Evolutionary conservation across 2,329 filamentous ascomycete genomes (phyloP).

Genomic region (Alternaria consortialis): DNA sequence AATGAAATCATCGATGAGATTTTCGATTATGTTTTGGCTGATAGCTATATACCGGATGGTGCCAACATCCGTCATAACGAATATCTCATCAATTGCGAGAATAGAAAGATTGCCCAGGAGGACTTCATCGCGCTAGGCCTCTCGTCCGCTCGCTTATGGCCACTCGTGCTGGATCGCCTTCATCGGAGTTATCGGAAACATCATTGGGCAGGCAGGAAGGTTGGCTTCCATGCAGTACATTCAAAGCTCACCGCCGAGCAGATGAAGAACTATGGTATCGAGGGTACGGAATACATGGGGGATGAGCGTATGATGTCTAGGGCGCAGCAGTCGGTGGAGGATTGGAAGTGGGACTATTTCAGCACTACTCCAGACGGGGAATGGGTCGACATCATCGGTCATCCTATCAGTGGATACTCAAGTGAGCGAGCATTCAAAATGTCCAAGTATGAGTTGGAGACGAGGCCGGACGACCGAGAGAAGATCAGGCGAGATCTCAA

Average conservation of each 20-base stretch:
- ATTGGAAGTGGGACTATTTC: background rate
- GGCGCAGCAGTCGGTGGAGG: background rate
- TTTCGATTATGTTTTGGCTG: constrained; percentile 7
- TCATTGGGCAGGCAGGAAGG: constrained; percentile 11
- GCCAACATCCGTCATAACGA: too few species aligned
- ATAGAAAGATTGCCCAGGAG: constrained; percentile 1
- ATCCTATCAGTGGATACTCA: background rate
- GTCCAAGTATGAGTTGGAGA: background rate
- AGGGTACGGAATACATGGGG: background rate
- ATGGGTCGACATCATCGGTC: background rate
- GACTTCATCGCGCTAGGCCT: constrained; percentile 17
- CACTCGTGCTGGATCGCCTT: constrained; percentile 11
- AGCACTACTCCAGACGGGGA: background rate
- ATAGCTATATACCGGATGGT: too few species aligned
- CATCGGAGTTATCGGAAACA: constrained; percentile 7
- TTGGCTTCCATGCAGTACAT: constrained; percentile 9
- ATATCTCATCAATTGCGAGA: too few species aligned
- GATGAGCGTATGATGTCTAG: background rate
- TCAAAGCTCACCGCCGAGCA: background rate
- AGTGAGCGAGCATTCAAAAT: background rate
- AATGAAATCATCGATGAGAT: constrained; percentile 23
- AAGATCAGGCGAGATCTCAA: constrained; percentile 15
- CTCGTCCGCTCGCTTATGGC: constrained; percentile 17
- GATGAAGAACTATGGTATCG: background rate
- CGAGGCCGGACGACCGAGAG: background rate